Evolutionary conservation across 2,329 filamentous ascomycete genomes (phyloP).

Genomic region (Diaporthe amygdali): DNA sequence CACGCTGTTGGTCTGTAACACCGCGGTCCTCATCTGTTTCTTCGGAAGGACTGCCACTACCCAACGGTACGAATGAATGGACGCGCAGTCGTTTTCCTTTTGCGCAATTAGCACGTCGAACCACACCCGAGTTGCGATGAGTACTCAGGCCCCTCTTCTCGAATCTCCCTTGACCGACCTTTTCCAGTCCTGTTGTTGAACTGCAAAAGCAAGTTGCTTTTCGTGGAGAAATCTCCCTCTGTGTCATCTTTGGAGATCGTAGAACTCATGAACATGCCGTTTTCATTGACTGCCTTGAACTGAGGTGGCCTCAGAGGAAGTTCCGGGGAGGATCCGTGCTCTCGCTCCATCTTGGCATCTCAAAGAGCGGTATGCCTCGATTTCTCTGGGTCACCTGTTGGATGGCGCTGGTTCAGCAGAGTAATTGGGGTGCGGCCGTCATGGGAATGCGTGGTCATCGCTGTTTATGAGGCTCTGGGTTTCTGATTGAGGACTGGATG

Average conservation of each 20-base stretch:
- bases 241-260: background rate
- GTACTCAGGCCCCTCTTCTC: too few relatives aligned
- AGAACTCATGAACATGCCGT: background rate
- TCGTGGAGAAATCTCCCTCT: background rate
- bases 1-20: background rate
- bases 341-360: background rate
- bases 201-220: background rate
- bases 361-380: too few relatives aligned
- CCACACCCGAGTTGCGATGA: too few relatives aligned
- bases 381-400: too few relatives aligned
- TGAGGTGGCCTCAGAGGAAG: rapidly evolving
- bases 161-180: too few relatives aligned
- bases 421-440: too few relatives aligned
- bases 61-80: too few relatives aligned
- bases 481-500: rapidly evolving
- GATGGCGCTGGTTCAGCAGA: too few relatives aligned
- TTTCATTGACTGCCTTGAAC: background rate
- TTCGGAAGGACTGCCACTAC: too few relatives aligned
- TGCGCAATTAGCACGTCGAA: background rate
- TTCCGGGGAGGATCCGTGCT: rapidly evolving
- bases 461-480: background rate
- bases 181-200: background rate
- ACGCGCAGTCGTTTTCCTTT: background rate
- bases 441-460: too few relatives aligned
- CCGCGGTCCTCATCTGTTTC: background rate